Percentiles rank a stretch among this genome's conserved stretches.
Evolutionary conservation across 495 filamentous ascomycete genomes (phyloP).

Genomic region (Pseudevernia furfuracea): DNA sequence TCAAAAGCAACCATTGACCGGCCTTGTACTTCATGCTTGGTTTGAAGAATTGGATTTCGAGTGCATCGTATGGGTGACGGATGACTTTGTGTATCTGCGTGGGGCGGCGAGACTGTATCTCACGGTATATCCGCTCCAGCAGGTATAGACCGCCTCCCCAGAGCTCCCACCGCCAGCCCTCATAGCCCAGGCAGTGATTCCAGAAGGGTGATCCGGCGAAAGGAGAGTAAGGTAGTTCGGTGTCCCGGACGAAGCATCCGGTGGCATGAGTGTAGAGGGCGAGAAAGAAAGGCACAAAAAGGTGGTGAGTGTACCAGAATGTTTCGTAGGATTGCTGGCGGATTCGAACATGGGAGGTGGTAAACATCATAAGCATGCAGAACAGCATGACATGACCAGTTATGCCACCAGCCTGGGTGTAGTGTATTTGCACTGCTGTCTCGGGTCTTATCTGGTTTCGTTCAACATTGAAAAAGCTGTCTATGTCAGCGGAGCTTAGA

Average conservation of each 20-base stretch:
- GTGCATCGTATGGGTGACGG: conserved; percentile 93
- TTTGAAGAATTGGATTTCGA: conserved; percentile 96
- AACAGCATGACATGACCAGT: conserved; percentile 97
- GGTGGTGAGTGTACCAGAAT: conserved; percentile 98
- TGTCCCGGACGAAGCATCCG: conserved; percentile 89
- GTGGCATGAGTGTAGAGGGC: conserved; percentile 92
- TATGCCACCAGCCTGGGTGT: conserved; percentile 78
- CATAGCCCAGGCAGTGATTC: conserved; percentile 89
- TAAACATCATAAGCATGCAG: conserved; percentile 99
- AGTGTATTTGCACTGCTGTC: conserved; percentile 88
- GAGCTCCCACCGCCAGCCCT: conserved; percentile 97
- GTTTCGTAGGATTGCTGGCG: conserved; percentile 96
- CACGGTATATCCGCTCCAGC: conserved; percentile 81
- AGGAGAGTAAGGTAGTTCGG: conserved; percentile 61
- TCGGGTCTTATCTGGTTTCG: conserved; percentile 71
- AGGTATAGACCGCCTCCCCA: conserved; percentile 82
- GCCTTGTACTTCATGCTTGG: conserved; percentile 97
- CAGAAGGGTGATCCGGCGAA: conserved; percentile 78
- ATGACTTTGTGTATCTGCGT: conserved; percentile 92
- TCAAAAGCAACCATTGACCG: conserved; percentile 94
- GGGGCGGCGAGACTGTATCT: conserved; percentile 69
- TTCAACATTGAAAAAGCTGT: conserved; percentile 92
- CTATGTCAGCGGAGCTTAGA: conserved; percentile 26
- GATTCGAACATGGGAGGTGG: conserved; percentile 86
- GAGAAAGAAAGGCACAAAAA: conserved; percentile 93